Percentiles rank a stretch among this genome's conserved stretches.
Evolutionary conservation across 2,329 filamentous ascomycete genomes (phyloP).

Genomic region (Trichoderma brevicompactum): DNA sequence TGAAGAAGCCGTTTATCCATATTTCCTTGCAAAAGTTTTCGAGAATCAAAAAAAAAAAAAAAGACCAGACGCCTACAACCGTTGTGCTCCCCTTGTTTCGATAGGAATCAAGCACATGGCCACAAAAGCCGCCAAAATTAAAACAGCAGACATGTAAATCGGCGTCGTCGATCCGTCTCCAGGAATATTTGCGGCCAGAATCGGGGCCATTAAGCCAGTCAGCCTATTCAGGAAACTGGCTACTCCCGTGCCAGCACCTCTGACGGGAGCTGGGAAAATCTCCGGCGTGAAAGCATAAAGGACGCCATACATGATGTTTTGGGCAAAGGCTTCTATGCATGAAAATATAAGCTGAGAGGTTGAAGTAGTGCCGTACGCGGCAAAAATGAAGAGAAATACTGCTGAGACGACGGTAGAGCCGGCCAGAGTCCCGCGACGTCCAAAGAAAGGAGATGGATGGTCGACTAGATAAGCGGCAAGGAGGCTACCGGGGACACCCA

Average conservation of each 20-base stretch:
- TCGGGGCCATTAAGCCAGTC: slow-evolving; percentile 68
- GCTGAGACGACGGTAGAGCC: slow-evolving; percentile 69
- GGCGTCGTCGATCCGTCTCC: slow-evolving; percentile 62
- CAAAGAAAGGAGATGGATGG: slow-evolving; percentile 63
- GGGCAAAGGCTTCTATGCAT: slow-evolving; percentile 70
- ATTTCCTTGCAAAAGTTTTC: background rate
- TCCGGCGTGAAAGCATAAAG: slow-evolving; percentile 79
- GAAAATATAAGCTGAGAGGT: slow-evolving; percentile 66
- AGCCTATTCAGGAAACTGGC: slow-evolving; percentile 72
- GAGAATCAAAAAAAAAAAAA: slow-evolving; percentile 11
- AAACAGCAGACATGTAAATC: slow-evolving; percentile 59
- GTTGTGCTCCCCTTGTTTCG: slow-evolving; percentile 64
- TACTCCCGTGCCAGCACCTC: slow-evolving; percentile 74
- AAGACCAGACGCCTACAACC: slow-evolving; percentile 47
- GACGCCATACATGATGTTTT: slow-evolving; percentile 79
- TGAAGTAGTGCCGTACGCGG: slow-evolving; percentile 60
- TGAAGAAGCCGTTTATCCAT: background rate
- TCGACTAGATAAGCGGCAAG: slow-evolving; percentile 75
- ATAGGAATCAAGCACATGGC: slow-evolving; percentile 65
- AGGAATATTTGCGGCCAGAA: slow-evolving; percentile 66
- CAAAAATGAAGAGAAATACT: slow-evolving; percentile 70
- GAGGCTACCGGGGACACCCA: slow-evolving; percentile 77
- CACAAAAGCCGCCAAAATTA: slow-evolving; percentile 64
- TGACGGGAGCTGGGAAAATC: slow-evolving; percentile 72
- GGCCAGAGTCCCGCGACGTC: slow-evolving; percentile 74